A percentile compares a stretch with the other conserved stretches of the same genome.
Evolutionary conservation across 2,329 filamentous ascomycete species (phyloP).

Genomic region (Arthroderma sp.): DNA sequence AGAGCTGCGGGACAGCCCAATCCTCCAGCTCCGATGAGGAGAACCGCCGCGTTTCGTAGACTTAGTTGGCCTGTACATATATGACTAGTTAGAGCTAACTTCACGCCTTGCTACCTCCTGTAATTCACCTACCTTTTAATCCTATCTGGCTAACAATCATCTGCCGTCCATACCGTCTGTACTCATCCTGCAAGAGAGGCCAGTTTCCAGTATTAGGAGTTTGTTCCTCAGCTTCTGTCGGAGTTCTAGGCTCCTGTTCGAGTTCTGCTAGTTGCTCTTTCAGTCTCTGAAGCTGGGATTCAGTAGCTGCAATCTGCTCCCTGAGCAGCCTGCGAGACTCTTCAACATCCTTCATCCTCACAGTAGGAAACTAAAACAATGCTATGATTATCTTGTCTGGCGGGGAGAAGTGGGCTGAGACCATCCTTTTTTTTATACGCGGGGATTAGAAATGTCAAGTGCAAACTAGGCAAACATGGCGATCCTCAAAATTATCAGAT

Average conservation of each 20-base stretch:
- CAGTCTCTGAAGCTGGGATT: conserved; percentile 22
- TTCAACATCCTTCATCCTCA: conserved; percentile 1
- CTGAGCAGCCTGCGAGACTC: conserved; percentile 6
- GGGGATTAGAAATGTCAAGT: background rate
- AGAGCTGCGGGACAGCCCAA: conserved; percentile 82
- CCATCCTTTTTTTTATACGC: background rate
- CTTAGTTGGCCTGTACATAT: conserved; percentile 55
- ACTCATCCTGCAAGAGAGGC: conserved; percentile 61
- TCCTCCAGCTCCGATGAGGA: conserved; percentile 78
- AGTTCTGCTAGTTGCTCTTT: conserved; percentile 21
- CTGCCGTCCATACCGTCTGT: conserved; percentile 76
- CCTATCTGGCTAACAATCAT: conserved; percentile 78
- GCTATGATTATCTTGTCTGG: background rate
- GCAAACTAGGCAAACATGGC: conserved; percentile 2
- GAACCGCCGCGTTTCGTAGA: conserved; percentile 55
- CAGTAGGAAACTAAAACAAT: no score
- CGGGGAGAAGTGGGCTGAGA: background rate
- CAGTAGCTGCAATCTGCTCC: conserved; percentile 24
- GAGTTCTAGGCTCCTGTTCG: background rate
- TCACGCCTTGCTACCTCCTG: background rate
- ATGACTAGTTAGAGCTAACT: background rate
- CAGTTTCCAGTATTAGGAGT: conserved; percentile 35
- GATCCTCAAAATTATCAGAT: background rate
- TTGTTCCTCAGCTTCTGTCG: background rate
- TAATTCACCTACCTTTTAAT: conserved; percentile 44